Base-by-base conservation (phyloP, 345 rosid species). In the Linum trigynum region DNA sequence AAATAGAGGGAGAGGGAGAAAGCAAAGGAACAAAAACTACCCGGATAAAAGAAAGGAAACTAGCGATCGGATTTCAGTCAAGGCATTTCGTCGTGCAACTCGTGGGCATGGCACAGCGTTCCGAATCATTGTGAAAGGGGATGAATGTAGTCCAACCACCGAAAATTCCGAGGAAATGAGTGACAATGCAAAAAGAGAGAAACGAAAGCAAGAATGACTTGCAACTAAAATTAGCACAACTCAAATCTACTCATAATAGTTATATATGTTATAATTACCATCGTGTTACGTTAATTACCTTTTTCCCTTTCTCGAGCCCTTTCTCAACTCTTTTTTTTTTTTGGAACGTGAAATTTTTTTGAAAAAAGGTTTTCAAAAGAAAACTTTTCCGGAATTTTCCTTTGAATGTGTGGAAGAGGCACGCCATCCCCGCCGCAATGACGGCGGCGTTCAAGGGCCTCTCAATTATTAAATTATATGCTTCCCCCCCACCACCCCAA, bases 391-490 rank as follows among this genome's bases (percentile, higher is more conserved):
- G 12, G 53, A 9, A 15, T 2, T 7, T 48, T 48, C 15, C 14
- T 48, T 15, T 9, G 14, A 9, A 9, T 48, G 14, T 15, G 53
- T 48, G 53, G 12, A 59, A 7, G 39, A 76, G 77, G 90, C 81
- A 87, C 86, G 84, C 86, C 87, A 81, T 84, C 79, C 69, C 79
- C 78, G 97, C 98, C 96, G 98, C 86, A 79, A 86, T 82, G 74
- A 64, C 90, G 86, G 91, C 91, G 77, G 76, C 72, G 85, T 35
- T 65, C 64, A 68, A 66, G 73, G 75, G 70, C 71, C 5, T 35
- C 62, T 70, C 61, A 40, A 40, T 62, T 65, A 41, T 70, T 63
- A 63, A 43, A 38, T 63, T 63, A 59, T 62, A 39, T 59, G 65
- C 45, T 23, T 61, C 17, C 59, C 14, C 58, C 55, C 66, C 50